These are phyloP conservation scores for Miscanthus lutarioriparius DNA, from an alignment of 176 grass and related monocot species.

Conservation along the genomic window DNA sequence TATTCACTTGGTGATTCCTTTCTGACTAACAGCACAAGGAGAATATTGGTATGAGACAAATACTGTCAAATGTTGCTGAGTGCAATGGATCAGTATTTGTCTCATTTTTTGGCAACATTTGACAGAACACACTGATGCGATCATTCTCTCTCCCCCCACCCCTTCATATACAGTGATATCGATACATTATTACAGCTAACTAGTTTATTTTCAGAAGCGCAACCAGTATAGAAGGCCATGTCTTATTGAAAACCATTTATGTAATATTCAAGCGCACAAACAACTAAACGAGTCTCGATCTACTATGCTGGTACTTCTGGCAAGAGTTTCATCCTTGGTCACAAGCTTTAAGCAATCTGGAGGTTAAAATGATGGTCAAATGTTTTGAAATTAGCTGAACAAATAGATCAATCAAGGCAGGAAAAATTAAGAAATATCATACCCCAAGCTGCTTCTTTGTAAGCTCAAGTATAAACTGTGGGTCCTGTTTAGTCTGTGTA, in stretches of 20 bases:
- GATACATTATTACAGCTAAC: no score
- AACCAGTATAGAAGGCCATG: not conserved
- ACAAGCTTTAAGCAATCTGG: slow-evolving; percentile 49
- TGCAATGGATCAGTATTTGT: no score
- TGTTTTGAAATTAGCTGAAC: not conserved
- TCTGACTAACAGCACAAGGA: no score
- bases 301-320: not conserved
- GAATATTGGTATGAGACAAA: not conserved
- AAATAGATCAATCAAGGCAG: not conserved
- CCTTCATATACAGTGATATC: not conserved
- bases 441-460: no score
- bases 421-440: not conserved
- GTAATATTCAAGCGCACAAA: slow-evolving; percentile 2
- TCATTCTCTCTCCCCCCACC: not conserved
- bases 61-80: no score
- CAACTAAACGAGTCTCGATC: not conserved
- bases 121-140: not conserved
- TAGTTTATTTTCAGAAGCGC: slow-evolving; percentile 14
- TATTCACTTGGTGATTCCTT: not conserved
- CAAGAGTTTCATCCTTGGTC: not conserved
- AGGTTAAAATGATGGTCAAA: slow-evolving; percentile 5
- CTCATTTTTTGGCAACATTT: not conserved
- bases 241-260: slow-evolving; percentile 26
- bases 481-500: slow-evolving; percentile 50
- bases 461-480: slow-evolving; percentile 55